A percentile compares a stretch with the other conserved stretches of the same genome.
These are phyloP conservation scores for Venturia effusa DNA, from an alignment of 2,329 filamentous ascomycete genomes.

Conservation along the genomic window DNA sequence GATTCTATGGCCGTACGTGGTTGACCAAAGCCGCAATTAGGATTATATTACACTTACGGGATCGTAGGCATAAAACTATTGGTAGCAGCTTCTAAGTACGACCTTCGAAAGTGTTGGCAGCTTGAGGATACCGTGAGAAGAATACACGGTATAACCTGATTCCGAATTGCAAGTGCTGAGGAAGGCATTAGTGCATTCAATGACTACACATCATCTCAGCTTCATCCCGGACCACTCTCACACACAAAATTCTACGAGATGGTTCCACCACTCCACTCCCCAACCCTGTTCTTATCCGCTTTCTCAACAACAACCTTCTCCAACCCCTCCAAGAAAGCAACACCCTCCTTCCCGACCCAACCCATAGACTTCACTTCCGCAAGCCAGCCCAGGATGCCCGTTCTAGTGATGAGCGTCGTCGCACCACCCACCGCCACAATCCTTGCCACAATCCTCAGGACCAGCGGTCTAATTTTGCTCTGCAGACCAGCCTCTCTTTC, in stretches of 20 bases:
- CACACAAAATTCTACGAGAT: not conserved
- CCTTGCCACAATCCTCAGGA: slow-evolving; percentile 2
- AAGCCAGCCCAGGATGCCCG: slow-evolving; percentile 66
- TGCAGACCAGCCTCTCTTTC: slow-evolving; percentile 4
- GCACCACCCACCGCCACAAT: slow-evolving; percentile 60
- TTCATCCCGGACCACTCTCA: no score
- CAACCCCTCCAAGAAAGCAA: slow-evolving; percentile 41
- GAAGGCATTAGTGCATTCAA: no score
- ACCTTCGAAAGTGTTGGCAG: no score
- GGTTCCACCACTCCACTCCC: slow-evolving; percentile 46
- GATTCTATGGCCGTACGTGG: no score
- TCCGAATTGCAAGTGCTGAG: no score
- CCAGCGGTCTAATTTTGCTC: not conserved
- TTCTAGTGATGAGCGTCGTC: slow-evolving; percentile 69
- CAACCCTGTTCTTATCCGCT: slow-evolving; percentile 47
- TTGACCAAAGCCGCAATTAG: no score
- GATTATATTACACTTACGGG: no score
- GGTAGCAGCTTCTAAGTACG: no score
- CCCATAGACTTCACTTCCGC: slow-evolving; percentile 37
- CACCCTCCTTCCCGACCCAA: slow-evolving; percentile 33
- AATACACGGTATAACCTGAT: no score
- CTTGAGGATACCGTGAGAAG: no score
- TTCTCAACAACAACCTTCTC: slow-evolving; percentile 16
- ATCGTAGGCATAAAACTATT: no score
- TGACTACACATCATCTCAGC: no score